These are phyloP conservation scores for Aspergillus candidus DNA, from an alignment of 2,329 filamentous ascomycete genomes.

Conservation along the genomic window DNA sequence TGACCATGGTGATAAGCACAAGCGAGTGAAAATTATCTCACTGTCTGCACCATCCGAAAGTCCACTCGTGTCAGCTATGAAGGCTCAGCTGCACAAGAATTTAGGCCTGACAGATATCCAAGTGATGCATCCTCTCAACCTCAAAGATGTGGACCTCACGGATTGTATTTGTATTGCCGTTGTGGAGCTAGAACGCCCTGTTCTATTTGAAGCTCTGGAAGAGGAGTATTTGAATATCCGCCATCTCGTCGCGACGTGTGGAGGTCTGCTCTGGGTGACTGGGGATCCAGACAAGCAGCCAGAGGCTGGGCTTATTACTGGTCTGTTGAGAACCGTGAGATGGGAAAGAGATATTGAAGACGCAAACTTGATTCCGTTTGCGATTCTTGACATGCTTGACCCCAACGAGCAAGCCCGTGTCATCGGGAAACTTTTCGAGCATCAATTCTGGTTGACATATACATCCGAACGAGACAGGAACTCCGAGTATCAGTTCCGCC, in stretches of 20 bases:
- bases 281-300: not conserved
- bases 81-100: too few species aligned
- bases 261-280: not conserved
- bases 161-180: too few species aligned
- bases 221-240: too few species aligned
- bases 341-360: not conserved
- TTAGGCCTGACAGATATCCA: too few species aligned
- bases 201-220: too few species aligned
- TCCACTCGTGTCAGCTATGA: too few species aligned
- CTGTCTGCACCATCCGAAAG: too few species aligned
- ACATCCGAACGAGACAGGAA: not conserved
- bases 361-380: not conserved
- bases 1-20: too few species aligned
- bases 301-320: not conserved
- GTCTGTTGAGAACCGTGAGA: not conserved
- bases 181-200: too few species aligned
- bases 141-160: too few species aligned
- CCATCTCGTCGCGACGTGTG: not conserved
- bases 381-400: not conserved
- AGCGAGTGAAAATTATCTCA: too few species aligned
- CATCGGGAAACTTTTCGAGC: not conserved
- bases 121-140: too few species aligned
- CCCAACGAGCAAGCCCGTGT: not conserved
- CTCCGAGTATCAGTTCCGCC: not conserved
- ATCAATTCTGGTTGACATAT: not conserved